These are phyloP conservation scores for Colletotrichum sp. DNA, from an alignment of 2,329 filamentous ascomycete genomes.

Conservation along the genomic window DNA sequence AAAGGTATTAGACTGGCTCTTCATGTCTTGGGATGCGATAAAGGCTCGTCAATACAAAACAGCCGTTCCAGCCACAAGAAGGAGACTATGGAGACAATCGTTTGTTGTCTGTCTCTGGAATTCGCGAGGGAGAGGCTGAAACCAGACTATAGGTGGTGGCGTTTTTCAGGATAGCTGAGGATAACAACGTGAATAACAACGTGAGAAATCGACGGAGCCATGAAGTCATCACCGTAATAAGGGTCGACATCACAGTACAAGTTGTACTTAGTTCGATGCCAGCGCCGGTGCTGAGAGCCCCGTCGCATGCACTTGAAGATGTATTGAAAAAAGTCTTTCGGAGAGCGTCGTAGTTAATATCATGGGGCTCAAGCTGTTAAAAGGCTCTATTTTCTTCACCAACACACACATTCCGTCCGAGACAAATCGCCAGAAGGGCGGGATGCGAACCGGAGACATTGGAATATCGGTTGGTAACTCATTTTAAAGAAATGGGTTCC, in stretches of 20 bases:
- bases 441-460: not conserved
- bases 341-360: fast-evolving
- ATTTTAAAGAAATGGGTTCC: not conserved
- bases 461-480: not conserved
- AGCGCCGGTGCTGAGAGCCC: fast-evolving
- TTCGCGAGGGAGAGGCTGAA: not conserved
- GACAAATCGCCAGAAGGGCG: fast-evolving
- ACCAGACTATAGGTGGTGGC: not conserved
- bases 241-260: fast-evolving
- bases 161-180: not conserved
- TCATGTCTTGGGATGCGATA: not conserved
- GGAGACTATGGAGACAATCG: fast-evolving
- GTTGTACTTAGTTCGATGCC: fast-evolving
- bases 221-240: not conserved
- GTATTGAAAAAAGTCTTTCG: not conserved
- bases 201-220: not conserved
- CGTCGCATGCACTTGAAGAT: not conserved
- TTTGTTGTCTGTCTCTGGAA: not conserved
- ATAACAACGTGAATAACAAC: not conserved
- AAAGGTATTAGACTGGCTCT: not conserved
- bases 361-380: not conserved
- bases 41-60: not conserved
- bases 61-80: not conserved
- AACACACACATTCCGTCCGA: fast-evolving
- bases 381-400: not conserved